Percentiles rank a stretch among this genome's conserved stretches.
These are phyloP conservation scores for Arthrobotrys iridis DNA, from an alignment of 2,329 filamentous ascomycete species.

Conservation along the genomic window DNA sequence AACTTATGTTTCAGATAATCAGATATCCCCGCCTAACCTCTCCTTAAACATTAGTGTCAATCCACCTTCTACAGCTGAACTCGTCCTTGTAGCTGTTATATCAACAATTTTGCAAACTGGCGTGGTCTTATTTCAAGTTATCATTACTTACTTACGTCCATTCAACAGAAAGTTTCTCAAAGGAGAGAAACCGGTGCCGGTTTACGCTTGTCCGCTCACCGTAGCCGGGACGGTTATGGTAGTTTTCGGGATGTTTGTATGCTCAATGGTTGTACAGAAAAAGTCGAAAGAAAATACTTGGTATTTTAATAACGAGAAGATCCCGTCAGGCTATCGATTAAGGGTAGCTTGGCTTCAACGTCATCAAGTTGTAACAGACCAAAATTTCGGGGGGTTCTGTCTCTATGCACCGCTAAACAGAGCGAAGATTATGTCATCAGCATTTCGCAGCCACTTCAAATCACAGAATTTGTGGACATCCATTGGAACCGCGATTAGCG, in stretches of 20 bases:
- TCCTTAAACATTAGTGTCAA: conserved; percentile 28
- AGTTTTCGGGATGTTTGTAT: conserved; percentile 57
- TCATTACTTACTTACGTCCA: conserved; percentile 25
- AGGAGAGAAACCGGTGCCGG: background rate
- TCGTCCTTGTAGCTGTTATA: background rate
- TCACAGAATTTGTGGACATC: conserved; percentile 6
- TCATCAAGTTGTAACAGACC: conserved; percentile 54
- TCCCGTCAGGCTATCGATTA: background rate
- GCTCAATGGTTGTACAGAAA: conserved; percentile 60
- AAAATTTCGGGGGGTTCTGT: conserved; percentile 54
- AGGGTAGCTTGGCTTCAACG: conserved; percentile 56
- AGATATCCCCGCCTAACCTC: conserved; percentile 28
- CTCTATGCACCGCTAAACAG: conserved; percentile 39
- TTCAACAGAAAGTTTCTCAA: conserved; percentile 14
- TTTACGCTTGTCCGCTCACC: conserved; percentile 59
- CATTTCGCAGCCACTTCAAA: background rate
- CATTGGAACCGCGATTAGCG: conserved; percentile 21
- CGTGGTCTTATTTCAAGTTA: conserved; percentile 21
- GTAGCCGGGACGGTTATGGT: conserved; percentile 58
- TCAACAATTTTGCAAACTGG: conserved; percentile 11
- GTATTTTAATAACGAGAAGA: background rate
- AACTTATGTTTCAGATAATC: too few relatives aligned
- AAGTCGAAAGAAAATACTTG: too few relatives aligned
- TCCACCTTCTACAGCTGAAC: background rate
- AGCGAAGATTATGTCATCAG: conserved; percentile 4